Conservation (phyloP, 495 filamentous ascomycete species). For the Aspergillus steynii region DNA sequence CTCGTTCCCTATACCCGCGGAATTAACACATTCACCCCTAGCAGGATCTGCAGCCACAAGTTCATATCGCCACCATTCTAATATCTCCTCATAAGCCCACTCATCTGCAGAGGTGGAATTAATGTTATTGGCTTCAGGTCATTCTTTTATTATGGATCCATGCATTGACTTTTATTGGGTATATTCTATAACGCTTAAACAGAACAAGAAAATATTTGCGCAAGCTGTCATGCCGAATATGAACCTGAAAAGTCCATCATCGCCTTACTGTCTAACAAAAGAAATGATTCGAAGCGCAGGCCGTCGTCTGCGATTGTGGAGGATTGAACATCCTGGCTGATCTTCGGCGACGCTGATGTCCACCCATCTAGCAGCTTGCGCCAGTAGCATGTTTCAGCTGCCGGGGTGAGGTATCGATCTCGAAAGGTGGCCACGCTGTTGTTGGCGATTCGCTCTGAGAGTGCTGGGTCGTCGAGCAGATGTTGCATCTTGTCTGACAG, state of each 20-base stretch:
- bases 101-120: too few relatives aligned
- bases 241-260: conserved; percentile 13
- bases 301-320: not conserved
- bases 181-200: not conserved
- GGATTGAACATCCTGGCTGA: not conserved
- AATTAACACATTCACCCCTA: too few relatives aligned
- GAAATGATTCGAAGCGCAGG: conserved; percentile 15
- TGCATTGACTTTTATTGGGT: not conserved
- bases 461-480: conserved; percentile 33
- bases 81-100: too few relatives aligned
- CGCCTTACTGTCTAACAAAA: conserved; percentile 11
- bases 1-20: too few relatives aligned
- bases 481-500: conserved; percentile 44
- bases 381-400: conserved; percentile 53
- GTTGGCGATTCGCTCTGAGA: conserved; percentile 47
- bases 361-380: conserved; percentile 40
- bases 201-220: not conserved
- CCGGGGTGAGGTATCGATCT: conserved; percentile 51
- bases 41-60: too few relatives aligned
- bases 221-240: not conserved
- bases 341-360: conserved; percentile 23
- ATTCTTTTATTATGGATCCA: too few relatives aligned
- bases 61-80: too few relatives aligned
- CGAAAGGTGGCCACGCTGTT: conserved; percentile 46
- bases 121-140: too few relatives aligned